These are phyloP conservation scores for Gentiana dahurica DNA, from an alignment of 257 asterid genomes.

Conservation along the genomic window DNA sequence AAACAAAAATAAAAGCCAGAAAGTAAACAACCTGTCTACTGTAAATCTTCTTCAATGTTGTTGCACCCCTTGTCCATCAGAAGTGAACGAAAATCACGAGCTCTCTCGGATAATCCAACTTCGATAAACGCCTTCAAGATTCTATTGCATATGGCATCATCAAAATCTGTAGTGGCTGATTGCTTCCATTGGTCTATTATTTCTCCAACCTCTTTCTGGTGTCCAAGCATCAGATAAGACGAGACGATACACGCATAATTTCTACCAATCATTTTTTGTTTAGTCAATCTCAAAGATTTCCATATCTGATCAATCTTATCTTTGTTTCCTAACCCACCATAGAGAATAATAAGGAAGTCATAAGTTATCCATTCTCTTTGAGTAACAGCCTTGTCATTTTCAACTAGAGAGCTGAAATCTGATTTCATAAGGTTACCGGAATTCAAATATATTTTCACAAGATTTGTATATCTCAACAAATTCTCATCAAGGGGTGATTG, in stretches of 20 bases:
- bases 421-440: conserved; percentile 46
- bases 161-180: conserved; percentile 50
- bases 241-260: conserved; percentile 56
- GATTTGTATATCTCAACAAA: conserved; percentile 62
- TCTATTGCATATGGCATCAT: conserved; percentile 38
- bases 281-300: conserved; percentile 58
- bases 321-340: conserved; percentile 69
- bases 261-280: conserved; percentile 68
- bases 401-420: conserved; percentile 39
- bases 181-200: conserved; percentile 76
- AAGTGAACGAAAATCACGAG: conserved; percentile 27
- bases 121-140: conserved; percentile 41
- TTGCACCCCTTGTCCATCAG: conserved; percentile 45
- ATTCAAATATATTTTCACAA: conserved; percentile 50
- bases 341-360: conserved; percentile 65
- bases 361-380: conserved; percentile 81
- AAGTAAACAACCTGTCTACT: background rate
- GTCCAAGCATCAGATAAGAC: conserved; percentile 69
- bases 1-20: background rate
- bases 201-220: conserved; percentile 59
- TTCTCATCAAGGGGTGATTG: conserved; percentile 38
- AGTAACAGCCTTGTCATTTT: conserved; percentile 51
- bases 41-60: conserved; percentile 13
- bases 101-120: conserved; percentile 41
- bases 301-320: conserved; percentile 68